Evolutionary conservation across 2,329 filamentous ascomycete species (phyloP).

Genomic region (Cordyceps militaris): DNA sequence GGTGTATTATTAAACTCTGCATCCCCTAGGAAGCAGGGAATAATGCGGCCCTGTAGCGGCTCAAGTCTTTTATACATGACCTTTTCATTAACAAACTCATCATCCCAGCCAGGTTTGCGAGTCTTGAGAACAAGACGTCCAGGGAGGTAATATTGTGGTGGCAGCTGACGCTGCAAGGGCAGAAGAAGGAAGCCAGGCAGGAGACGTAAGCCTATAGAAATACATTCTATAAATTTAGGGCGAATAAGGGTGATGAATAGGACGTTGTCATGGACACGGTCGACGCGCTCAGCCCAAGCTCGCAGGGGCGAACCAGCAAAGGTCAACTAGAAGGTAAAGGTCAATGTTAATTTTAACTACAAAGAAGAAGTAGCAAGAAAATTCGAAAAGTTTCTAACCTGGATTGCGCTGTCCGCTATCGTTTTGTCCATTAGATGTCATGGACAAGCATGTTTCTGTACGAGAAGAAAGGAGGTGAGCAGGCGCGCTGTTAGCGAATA

Average conservation of each 20-base stretch:
- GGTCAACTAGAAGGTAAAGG: too few species aligned
- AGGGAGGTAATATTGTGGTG: not conserved
- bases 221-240: not conserved
- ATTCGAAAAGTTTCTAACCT: too few species aligned
- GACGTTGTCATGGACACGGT: not conserved
- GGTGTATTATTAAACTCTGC: not conserved
- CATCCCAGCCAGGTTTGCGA: not conserved
- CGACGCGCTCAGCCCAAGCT: not conserved
- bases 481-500: too few species aligned
- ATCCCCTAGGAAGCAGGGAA: not conserved
- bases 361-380: too few species aligned
- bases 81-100: not conserved
- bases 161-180: not conserved
- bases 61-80: not conserved
- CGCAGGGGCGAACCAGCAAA: too few species aligned
- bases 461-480: too few species aligned
- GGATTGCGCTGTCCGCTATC: too few species aligned
- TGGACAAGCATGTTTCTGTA: too few species aligned
- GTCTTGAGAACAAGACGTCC: not conserved
- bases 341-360: too few species aligned
- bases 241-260: not conserved
- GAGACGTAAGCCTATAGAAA: not conserved
- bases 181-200: not conserved
- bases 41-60: not conserved
- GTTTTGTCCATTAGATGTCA: too few species aligned